A percentile compares a stretch with the other conserved stretches of the same genome.
Conservation (phyloP, 225 moss, liverwort and hornwort species). For the Asterella californica region DNA sequence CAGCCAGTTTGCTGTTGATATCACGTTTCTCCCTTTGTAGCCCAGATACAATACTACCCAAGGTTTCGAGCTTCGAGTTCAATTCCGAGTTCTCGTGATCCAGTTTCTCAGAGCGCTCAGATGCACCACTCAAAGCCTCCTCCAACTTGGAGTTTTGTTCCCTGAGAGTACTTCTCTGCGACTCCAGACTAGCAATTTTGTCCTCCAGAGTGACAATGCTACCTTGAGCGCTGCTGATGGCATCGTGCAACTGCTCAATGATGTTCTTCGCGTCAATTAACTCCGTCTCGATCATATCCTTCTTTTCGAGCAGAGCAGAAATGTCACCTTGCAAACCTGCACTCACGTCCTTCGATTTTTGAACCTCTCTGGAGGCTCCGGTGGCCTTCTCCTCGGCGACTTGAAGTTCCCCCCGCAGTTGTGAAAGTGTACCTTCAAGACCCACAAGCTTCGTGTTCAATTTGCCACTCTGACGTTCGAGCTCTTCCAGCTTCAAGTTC, state of each 20-base stretch:
- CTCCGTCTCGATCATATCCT: constrained; percentile 14
- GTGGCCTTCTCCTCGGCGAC: constrained; percentile 11
- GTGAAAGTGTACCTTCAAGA: constrained; percentile 5
- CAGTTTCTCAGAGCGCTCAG: constrained; percentile 13
- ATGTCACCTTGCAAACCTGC: constrained; percentile 14
- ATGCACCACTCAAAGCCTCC: constrained; percentile 7
- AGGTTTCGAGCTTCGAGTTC: neutral
- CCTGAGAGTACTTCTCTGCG: neutral
- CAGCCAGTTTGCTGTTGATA: constrained; percentile 3
- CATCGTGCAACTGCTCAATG: constrained; percentile 7
- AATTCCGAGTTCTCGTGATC: constrained; percentile 12
- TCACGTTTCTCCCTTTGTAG: constrained; percentile 11
- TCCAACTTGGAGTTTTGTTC: constrained; percentile 18
- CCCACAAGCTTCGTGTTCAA: neutral
- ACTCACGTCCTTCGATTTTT: neutral
- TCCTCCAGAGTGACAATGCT: constrained; percentile 13
- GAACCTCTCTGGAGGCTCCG: neutral
- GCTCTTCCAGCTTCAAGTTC: constrained; percentile 10
- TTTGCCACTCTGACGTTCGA: constrained; percentile 2
- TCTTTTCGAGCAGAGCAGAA: constrained; percentile 5
- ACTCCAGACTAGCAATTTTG: constrained; percentile 3
- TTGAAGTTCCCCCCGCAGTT: neutral
- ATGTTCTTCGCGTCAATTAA: constrained; percentile 15
- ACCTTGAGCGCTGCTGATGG: constrained; percentile 1
- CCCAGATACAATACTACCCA: neutral